Percentiles rank a stretch among this genome's conserved stretches.
phyloP scores from a whole-genome alignment of 345 rosid species.

The Moricandia moricandioides region DNA sequence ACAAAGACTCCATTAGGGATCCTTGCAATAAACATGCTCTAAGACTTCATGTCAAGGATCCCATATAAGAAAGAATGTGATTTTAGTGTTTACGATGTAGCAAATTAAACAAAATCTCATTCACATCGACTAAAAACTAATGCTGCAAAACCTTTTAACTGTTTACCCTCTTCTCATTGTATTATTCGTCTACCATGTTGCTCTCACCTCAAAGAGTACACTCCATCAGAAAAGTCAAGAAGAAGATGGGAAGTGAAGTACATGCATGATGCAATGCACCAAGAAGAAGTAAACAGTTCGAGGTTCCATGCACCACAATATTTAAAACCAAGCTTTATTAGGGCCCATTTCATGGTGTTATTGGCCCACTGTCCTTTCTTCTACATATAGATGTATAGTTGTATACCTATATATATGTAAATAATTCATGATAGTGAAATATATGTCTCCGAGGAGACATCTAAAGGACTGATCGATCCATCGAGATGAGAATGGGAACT shows the following conservation, averaged over 20 bases:
- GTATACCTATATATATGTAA: too few relatives aligned
- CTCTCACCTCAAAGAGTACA: slow-evolving; percentile 8
- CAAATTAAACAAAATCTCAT: not conserved
- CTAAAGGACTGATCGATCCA: slow-evolving; percentile 25
- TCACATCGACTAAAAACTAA: not conserved
- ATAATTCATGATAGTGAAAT: slow-evolving; percentile 17
- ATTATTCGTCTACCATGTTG: not conserved
- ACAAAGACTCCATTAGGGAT: too few relatives aligned
- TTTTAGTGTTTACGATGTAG: not conserved
- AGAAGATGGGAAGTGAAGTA: slow-evolving; percentile 9
- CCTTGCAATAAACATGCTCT: too few relatives aligned
- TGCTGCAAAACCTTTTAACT: not conserved
- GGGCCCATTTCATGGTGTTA: slow-evolving; percentile 25
- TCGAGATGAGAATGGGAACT: slow-evolving; percentile 31
- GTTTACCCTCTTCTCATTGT: too few relatives aligned
- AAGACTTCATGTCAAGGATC: not conserved
- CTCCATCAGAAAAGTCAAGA: slow-evolving; percentile 22
- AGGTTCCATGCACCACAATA: slow-evolving; percentile 24
- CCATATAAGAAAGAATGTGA: not conserved
- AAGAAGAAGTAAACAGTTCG: slow-evolving; percentile 23
- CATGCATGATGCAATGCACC: slow-evolving; percentile 31
- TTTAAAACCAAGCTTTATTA: slow-evolving; percentile 17
- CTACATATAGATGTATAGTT: not conserved
- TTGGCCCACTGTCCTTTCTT: slow-evolving; percentile 30
- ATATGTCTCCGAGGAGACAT: slow-evolving; percentile 27